Conservation (phyloP, 495 filamentous ascomycete species). For the Xylaria flabelliformis region DNA sequence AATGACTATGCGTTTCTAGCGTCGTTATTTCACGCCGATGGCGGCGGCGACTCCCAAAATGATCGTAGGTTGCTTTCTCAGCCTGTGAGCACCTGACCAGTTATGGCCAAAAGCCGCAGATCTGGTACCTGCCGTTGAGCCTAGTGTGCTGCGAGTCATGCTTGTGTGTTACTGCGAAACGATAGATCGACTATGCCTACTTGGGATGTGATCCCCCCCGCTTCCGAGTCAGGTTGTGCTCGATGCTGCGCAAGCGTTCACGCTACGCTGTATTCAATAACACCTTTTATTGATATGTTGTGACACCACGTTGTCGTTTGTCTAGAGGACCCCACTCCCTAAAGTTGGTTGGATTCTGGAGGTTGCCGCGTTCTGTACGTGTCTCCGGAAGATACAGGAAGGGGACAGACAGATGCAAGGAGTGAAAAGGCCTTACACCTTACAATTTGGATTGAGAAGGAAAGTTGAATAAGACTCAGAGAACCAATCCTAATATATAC, state of each 20-base stretch:
- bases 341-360: neutral
- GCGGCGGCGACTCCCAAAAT: slow-evolving; percentile 3
- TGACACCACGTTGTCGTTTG: neutral
- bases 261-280: neutral
- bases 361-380: slow-evolving; percentile 1
- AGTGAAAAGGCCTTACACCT: neutral
- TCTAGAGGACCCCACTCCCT: neutral
- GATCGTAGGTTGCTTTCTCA: neutral
- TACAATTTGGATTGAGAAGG: neutral
- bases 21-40: neutral
- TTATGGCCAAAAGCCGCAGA: neutral
- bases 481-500: neutral
- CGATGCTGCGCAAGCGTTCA: neutral
- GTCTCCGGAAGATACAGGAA: neutral
- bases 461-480: neutral
- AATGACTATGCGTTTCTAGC: neutral
- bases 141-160: slow-evolving; percentile 14
- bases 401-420: neutral
- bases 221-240: neutral
- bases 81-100: neutral
- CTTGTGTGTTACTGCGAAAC: neutral
- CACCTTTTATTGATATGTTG: neutral
- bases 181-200: neutral
- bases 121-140: slow-evolving; percentile 5
- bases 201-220: neutral